Percentiles rank a stretch among this genome's conserved stretches.
Conservation (phyloP, 2,329 filamentous ascomycete genomes). For the Trichoderma aggressivum region DNA sequence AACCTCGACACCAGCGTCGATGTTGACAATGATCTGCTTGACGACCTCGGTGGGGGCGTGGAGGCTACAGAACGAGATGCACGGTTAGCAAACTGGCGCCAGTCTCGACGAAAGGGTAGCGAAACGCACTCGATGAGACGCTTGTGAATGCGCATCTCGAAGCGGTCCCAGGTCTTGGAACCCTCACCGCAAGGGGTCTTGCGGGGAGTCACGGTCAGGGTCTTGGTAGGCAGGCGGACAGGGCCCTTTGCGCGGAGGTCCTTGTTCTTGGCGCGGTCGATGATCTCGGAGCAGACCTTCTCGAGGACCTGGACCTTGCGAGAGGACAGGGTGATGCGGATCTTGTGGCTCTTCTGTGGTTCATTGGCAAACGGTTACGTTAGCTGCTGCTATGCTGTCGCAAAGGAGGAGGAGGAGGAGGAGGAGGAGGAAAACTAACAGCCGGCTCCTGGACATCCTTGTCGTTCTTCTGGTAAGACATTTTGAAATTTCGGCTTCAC, state of each 20-base stretch:
- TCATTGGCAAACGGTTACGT: slow-evolving; percentile 35
- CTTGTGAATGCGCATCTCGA: slow-evolving; percentile 99
- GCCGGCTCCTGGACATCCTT: slow-evolving; percentile 90
- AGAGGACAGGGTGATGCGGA: slow-evolving; percentile 95
- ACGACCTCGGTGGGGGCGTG: slow-evolving; percentile 97
- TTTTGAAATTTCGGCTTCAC: slow-evolving; percentile 63
- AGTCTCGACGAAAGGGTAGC: background rate
- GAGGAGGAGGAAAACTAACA: slow-evolving; percentile 58
- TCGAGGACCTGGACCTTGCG: slow-evolving; percentile 94
- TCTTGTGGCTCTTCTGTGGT: slow-evolving; percentile 94
- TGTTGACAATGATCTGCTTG: slow-evolving; percentile 96
- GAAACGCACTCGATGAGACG: slow-evolving; percentile 80
- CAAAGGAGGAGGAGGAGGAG: background rate
- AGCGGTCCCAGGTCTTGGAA: slow-evolving; percentile 99
- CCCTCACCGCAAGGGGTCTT: slow-evolving; percentile 99
- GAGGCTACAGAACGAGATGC: slow-evolving; percentile 52
- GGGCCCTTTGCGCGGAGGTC: slow-evolving; percentile 97
- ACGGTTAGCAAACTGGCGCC: slow-evolving; percentile 18
- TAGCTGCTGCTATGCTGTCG: background rate
- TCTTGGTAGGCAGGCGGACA: slow-evolving; percentile 96
- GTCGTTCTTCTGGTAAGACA: slow-evolving; percentile 94
- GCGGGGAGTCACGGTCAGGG: slow-evolving; percentile 91
- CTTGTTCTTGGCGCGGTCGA: slow-evolving; percentile 98
- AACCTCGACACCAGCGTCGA: slow-evolving; percentile 89
- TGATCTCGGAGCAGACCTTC: slow-evolving; percentile 97